These are phyloP conservation scores for Dactylellina sp. DNA, from an alignment of 2,329 filamentous ascomycete species.

Conservation along the genomic window DNA sequence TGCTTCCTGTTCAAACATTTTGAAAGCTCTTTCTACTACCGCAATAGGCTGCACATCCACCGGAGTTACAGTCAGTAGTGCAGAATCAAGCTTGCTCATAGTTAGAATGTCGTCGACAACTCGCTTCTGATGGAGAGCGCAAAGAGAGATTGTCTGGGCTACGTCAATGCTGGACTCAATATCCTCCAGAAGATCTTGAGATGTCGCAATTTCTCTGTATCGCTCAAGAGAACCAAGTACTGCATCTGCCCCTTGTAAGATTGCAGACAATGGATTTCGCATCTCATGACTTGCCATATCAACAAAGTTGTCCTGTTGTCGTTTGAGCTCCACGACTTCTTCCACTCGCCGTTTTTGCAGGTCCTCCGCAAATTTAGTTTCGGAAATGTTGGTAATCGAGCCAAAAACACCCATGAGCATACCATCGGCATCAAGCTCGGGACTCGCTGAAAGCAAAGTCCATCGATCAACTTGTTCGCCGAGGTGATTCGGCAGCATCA, in stretches of 20 bases:
- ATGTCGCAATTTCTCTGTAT: conserved; percentile 43
- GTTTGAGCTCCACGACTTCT: conserved; percentile 70
- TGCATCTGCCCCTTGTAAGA: conserved; percentile 81
- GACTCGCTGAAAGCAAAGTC: conserved; percentile 50
- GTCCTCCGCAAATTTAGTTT: conserved; percentile 58
- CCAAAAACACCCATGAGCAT: conserved; percentile 53
- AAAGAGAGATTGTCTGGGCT: conserved; percentile 85
- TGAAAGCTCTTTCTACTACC: conserved; percentile 77
- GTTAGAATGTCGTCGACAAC: conserved; percentile 77
- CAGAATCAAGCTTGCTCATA: conserved; percentile 68
- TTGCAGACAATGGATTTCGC: conserved; percentile 79
- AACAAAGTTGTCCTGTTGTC: conserved; percentile 84
- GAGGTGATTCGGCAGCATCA: conserved; percentile 37
- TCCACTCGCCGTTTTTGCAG: conserved; percentile 58
- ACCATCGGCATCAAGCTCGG: conserved; percentile 48
- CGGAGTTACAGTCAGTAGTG: conserved; percentile 76
- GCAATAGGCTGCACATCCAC: conserved; percentile 76
- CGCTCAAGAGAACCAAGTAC: conserved; percentile 65
- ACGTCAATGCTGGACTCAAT: conserved; percentile 73
- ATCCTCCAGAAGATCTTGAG: conserved; percentile 44
- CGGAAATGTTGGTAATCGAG: conserved; percentile 57
- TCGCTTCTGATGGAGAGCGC: conserved; percentile 80
- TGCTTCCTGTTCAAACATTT: conserved; percentile 83
- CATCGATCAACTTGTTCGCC: conserved; percentile 52
- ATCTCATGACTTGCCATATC: conserved; percentile 72